A percentile compares a stretch with the other conserved stretches of the same genome.
These are phyloP conservation scores for Fusarium tricinctum DNA, from an alignment of 2,329 filamentous ascomycete species.

Conservation along the genomic window DNA sequence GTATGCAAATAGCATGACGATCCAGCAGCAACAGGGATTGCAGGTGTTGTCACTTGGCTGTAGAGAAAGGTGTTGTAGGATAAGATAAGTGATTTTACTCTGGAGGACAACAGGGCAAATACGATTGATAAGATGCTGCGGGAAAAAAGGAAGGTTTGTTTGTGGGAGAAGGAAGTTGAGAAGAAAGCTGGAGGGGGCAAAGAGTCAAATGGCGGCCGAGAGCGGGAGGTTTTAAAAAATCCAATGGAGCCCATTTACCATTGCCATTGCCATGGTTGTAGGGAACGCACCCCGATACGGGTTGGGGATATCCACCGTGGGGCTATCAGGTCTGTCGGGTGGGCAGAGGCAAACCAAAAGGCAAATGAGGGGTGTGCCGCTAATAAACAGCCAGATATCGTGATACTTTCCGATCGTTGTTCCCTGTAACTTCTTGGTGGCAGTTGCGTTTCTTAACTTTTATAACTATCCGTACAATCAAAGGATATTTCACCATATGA, in stretches of 20 bases:
- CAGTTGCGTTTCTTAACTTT: background rate
- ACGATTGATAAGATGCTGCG: slow-evolving; percentile 45
- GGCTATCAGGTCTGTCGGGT: slow-evolving; percentile 18
- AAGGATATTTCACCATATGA: background rate
- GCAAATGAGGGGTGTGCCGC: slow-evolving; percentile 19
- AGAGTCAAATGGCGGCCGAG: slow-evolving; percentile 43
- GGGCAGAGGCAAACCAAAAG: slow-evolving; percentile 2
- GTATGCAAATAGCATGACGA: slow-evolving; percentile 45
- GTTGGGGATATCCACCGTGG: slow-evolving; percentile 42
- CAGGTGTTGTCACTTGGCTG: slow-evolving; percentile 9
- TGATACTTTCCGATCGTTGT: background rate
- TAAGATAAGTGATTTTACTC: background rate
- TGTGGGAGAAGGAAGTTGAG: slow-evolving; percentile 20
- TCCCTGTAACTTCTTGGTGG: background rate
- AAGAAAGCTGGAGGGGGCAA: slow-evolving; percentile 37
- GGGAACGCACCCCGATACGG: slow-evolving; percentile 35
- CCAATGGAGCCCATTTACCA: slow-evolving; percentile 22
- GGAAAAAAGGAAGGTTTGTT: background rate
- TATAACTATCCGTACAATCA: background rate
- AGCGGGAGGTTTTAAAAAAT: slow-evolving; percentile 49
- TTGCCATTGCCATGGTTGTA: slow-evolving; percentile 16
- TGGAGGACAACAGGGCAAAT: slow-evolving; percentile 12
- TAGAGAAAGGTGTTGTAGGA: background rate
- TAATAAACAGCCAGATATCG: background rate
- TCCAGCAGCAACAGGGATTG: slow-evolving; percentile 22